phyloP scores from a whole-genome alignment of 225 moss, liverwort and hornwort species.

The Pseudisothecium myosuroides region DNA sequence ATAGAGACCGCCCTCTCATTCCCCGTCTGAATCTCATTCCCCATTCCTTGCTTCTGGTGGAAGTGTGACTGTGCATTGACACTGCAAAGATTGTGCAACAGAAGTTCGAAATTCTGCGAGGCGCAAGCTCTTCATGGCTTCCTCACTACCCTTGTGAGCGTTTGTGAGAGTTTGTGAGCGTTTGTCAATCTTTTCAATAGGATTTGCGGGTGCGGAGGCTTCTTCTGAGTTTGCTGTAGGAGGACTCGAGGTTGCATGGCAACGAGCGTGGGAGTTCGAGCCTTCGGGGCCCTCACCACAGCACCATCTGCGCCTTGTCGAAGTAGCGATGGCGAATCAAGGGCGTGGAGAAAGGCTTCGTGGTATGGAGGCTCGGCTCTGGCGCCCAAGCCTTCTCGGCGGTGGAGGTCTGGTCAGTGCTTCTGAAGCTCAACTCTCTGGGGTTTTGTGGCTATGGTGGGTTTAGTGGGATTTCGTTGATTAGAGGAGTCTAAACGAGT shows the following conservation, averaged over 20 bases:
- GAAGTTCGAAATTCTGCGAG: neutral
- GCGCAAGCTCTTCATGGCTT: neutral
- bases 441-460: neutral
- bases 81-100: neutral
- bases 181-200: neutral
- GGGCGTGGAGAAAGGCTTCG: neutral
- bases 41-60: neutral
- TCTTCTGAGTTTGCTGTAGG: neutral
- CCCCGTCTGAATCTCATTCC: neutral
- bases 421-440: neutral
- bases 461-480: neutral
- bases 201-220: neutral
- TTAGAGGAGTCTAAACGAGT: neutral
- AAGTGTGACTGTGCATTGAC: neutral
- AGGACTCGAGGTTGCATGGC: constrained; percentile 22
- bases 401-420: constrained; percentile 17
- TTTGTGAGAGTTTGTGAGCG: too few species aligned
- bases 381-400: neutral
- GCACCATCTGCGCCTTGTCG: neutral
- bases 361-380: constrained; percentile 1
- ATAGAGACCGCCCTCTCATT: neutral
- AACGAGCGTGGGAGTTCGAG: constrained; percentile 27
- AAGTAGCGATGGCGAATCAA: neutral
- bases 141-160: neutral
- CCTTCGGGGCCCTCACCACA: constrained; percentile 24